Evolutionary conservation across 257 asterid species (phyloP), one percentile per base, ranked within the genome.

Genomic region (Galeopsis tetrahit): DNA sequence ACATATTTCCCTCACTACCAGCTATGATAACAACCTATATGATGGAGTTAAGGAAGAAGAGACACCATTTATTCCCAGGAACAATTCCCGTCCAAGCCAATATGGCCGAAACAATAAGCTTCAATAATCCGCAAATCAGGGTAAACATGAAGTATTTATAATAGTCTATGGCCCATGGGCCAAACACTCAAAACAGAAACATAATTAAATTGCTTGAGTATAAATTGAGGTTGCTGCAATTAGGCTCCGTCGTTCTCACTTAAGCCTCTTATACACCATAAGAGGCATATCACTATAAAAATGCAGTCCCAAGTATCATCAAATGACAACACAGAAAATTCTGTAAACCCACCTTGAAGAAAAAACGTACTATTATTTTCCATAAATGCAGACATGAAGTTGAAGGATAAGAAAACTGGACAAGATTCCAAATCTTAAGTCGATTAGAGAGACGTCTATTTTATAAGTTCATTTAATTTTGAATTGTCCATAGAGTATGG

Each of bases 1-100:
- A 93, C 96, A 91, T 91, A 67, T 66, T 83, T 80, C 70, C 74
- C 68, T 67, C 72, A 63, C 68, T 57, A 76, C 78, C 81, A 71
- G 69, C 79, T 14, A 80, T 51, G 44, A 68, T 69, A 59, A 60
- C 73, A 66, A 76, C 72, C 84, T 83, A 75, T 21, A 21, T 21
- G 28, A 21, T 21, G 28, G 28, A 21, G 28, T 21, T 21, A 0
- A 21, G 28, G 28, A 21, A 21, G 28, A 21, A 21, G 28, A 21
- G 28, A 21, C 28, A 21, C 28, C 28, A 21, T 0, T 21, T 21
- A 21, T 21, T 21, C 28, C 28, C 28, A 21, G 28, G 28, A 21
- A 21, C 28, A 21, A 21, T 21, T 21, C 28, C 28, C 28, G 28
- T 21, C 28, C 28, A 21, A 1, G 28, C 28, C 28, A 21, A 21